Conservation (phyloP, 1,284 basidiomycete species). For the Ceratobasidium sp. region DNA sequence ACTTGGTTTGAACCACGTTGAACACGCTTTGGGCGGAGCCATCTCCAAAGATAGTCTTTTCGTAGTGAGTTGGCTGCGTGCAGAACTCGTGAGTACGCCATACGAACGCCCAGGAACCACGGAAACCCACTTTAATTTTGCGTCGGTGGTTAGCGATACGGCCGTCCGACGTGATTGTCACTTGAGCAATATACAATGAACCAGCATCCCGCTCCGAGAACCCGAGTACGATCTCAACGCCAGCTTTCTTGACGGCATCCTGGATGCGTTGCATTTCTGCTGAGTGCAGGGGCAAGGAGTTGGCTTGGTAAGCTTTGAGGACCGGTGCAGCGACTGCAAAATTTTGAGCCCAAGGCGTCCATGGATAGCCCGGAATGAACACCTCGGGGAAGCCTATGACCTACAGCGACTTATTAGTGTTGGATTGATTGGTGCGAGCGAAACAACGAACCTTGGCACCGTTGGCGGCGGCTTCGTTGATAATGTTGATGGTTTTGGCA, state of each 20-base stretch:
- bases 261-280: slow-evolving; percentile 54
- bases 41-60: slow-evolving; percentile 53
- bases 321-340: slow-evolving; percentile 46
- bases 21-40: slow-evolving; percentile 44
- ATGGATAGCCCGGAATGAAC: slow-evolving; percentile 51
- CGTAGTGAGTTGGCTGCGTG: slow-evolving; percentile 11
- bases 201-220: slow-evolving; percentile 53
- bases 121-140: slow-evolving; percentile 52
- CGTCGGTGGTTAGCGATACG: slow-evolving; percentile 53
- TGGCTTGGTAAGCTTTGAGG: slow-evolving; percentile 53
- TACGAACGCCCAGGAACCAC: background rate
- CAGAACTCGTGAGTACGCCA: background rate
- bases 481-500: slow-evolving; percentile 53
- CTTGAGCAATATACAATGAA: slow-evolving; percentile 53
- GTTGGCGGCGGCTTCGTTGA: slow-evolving; percentile 51
- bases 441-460: slow-evolving; percentile 53
- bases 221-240: slow-evolving; percentile 51
- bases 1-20: slow-evolving; percentile 47
- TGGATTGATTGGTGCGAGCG: slow-evolving; percentile 51
- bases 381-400: slow-evolving; percentile 11
- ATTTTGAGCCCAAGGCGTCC: slow-evolving; percentile 54
- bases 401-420: background rate
- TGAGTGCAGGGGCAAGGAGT: slow-evolving; percentile 52
- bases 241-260: slow-evolving; percentile 51
- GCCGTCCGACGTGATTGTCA: slow-evolving; percentile 51